Base-by-base conservation (phyloP, 257 asterid genomes). In the Eucommia ulmoides region DNA sequence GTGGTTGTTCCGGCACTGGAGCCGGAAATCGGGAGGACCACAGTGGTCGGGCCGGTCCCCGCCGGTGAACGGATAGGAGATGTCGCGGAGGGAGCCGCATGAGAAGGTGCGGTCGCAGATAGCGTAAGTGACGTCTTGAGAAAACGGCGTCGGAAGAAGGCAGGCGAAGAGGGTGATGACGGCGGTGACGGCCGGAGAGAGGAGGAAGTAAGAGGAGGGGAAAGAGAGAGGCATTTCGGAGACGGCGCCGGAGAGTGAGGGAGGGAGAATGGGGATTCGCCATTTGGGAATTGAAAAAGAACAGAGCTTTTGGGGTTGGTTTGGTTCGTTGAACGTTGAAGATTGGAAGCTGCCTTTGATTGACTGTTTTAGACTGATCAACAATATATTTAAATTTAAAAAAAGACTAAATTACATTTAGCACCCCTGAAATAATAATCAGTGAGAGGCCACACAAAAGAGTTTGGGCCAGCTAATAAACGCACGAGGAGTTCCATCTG, bases 51-150 rank as follows among this genome's bases (percentile, higher is more conserved):
- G 86, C 45, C 89, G 93, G 59, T 55, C 71, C 24, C 71, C 75
- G 24, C 84, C 82, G 38, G 56, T 50, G 70, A 81, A 79, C 29
- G 93, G 89, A 52, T 72, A 79, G 44, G 81, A 42, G 44, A 85
- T 19, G 64, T 69, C 53, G 23, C 33, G 42, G 52, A 79, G 52
- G 0, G 53, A 1, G 26, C 84, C 84, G 54, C 96, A 81, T 0
- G 74, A 57, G 80, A 74, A 83, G 48, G 77, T 58, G 55, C 48
- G 62, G 63, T 60, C 20, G 54, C 93, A 78, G 62, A 47, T 57
- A 29, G 77, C 23, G 49, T 57, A 69, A 19, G 60, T 8, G 70
- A 23, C 25, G 55, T 22, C 60, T 26, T 65, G 56, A 49, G 72
- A 23, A 45, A 20, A 20, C 6, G 67, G 65, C 50, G 66, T 41